Base-by-base conservation (phyloP, 2,329 filamentous ascomycete species). In the Fonsecaea nubica region DNA sequence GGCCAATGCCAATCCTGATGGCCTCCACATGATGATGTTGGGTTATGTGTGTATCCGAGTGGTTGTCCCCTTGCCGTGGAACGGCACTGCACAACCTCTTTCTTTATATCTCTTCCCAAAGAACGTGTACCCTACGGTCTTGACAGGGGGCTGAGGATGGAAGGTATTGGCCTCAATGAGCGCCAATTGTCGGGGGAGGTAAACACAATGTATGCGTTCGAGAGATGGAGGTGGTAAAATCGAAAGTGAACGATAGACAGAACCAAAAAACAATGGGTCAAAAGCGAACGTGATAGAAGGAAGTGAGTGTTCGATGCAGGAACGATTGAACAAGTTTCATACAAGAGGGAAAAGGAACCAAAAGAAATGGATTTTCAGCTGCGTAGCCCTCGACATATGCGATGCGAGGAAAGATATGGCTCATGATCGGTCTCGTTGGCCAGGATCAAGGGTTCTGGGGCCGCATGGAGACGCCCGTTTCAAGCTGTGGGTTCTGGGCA, bases 391-490 rank as follows among this genome's bases (percentile, higher is more conserved):
- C 61, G 63, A 62, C 48, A 21, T 56, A 63, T 56, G 63, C 38
- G 50, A 63, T 45, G 54, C 54, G 38, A 38, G 56, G 25, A 40
- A 56, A 61, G 48, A 65, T 62, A 54, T 69, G 59, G 42, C 55
- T 61, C 58, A 64, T 40, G 53, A 40, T 55, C 38, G 48, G 38
- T 18, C 38, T 54, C 35, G 58, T 53, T 54, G 18, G 58, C 36
- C 18, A 55, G 45, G 52, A 40, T 58, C 64, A 52, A 60, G 65
- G 50, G 62, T 62, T 61, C 30, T 57, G 35, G 55, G 36, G 33
- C 54, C 55, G 63, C 45, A 62, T 66, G 42, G 25, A 58, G 54
- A 58, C 52, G 65, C 60, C 40, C 61, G 65, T 70, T 70, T 70
- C 67, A 67, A 53, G 58, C 45, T 40, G 58, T 42, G 58, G 58